Evolutionary conservation across 768 basidiomycete species (phyloP), one percentile per base, ranked within the genome.

Genomic region (Lactarius pseudohatsudake): DNA sequence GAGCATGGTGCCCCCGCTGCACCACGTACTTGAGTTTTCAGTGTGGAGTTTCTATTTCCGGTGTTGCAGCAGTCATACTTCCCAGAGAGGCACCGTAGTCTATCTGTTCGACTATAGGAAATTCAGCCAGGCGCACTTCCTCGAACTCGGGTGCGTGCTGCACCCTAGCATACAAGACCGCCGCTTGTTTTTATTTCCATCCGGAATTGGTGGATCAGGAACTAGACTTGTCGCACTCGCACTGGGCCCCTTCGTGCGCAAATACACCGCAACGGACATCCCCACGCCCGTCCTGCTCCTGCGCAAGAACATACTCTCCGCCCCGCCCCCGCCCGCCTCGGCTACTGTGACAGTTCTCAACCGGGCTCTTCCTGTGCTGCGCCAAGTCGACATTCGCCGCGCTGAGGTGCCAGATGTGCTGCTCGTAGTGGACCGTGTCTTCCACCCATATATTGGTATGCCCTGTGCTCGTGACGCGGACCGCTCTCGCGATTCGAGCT

Each of bases 91-190:
- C 1, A 26, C 50, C 11, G 16, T 3, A 72, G 79, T 1, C 61
- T 26, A 26, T 26, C 26, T 92, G 9, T 77, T 94, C 34, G 74
- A 84, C 67, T 71, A 74, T 9, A 72, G 76, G 11, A 59, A 61
- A 8, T 77, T 94, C 16, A 71, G 74, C 28, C 69, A 78, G 7
- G 78, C 81, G 9, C 82, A 84, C 72, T 79, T 92, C 34, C 76
- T 93, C 28, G 92, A 94, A 74, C 82, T 94, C 16, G 92, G 91
- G 91, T 91, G 66, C 67, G 79, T 60, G 36, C 30, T 26, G 9
- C 58, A 38, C 34, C 34, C 8, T 34, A 10, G 34, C 1, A 34
- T 32, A 9, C 32, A 32, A 32, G 32, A 9, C 8, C 3, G 32
- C 32, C 32, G 32, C 32, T 32, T 4, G 8, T 32, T 32, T 28